Evolutionary conservation across 805 yeast species (phyloP), one percentile per base, ranked within the genome.

Genomic region (Osmozyma mogii): DNA sequence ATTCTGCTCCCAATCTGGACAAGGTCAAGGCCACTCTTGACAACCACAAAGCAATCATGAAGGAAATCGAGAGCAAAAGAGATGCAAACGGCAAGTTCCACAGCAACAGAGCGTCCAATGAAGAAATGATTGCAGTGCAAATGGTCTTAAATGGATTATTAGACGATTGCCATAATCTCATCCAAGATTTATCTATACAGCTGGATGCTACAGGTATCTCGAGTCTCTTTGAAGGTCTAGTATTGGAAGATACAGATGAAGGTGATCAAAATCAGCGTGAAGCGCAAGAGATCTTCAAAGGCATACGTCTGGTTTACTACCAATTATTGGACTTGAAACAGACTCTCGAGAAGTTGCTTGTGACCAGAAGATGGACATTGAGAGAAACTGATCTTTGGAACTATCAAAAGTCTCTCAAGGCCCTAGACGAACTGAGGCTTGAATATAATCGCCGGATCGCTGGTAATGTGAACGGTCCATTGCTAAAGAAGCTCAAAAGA

Each of bases 341-440:
- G 15, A 78, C 78, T 12, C 67, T 92, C 37, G 95, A 84, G 44
- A 84, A 84, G 42, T 62, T 92, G 38, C 66, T 89, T 44, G 75
- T 92, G 25, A 92, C 98, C 3, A 78, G 96, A 56, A 73, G 98
- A 53, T 92, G 99, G 99, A 89, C 97, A 2, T 65, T 92, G 60
- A 75, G 99, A 49, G 95, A 88, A 48, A 92, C 98, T 0, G 99
- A 92, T 58, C 66, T 92, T 37, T 92, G 82, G 58, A 68, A 70
- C 28, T 88, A 83, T 52, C 95, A 87, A 56, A 75, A 78, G 47
- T 67, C 68, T 38, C 64, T 92, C 38, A 78, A 75, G 45, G 70
- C 65, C 34, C 77, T 92, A 37, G 96, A 89, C 50, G 80, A 76
- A 30, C 50, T 70, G 38, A 68, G 96, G 45, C 67, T 78, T 6